phyloP scores from a whole-genome alignment of 768 basidiomycete genomes.

The Boletus eberwhitei region DNA sequence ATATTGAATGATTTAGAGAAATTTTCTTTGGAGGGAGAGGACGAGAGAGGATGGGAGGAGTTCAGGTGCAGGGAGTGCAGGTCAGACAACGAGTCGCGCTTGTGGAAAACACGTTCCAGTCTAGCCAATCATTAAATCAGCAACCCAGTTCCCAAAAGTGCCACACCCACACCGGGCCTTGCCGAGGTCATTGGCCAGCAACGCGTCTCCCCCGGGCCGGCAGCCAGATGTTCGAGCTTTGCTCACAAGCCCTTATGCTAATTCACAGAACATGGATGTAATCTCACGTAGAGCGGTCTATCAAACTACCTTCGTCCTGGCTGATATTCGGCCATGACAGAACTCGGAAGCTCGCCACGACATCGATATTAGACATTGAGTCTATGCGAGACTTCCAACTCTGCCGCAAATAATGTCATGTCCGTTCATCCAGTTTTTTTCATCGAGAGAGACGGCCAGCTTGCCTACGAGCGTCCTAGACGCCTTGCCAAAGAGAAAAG shows the following conservation, averaged over 20 bases:
- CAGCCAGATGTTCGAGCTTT: not conserved
- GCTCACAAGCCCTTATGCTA: not conserved
- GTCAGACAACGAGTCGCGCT: constrained; percentile 3
- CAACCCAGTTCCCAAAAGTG: not conserved
- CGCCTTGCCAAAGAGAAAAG: constrained; percentile 19
- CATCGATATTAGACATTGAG: not conserved
- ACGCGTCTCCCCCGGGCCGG: not conserved
- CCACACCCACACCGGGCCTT: not conserved
- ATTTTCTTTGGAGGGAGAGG: not conserved
- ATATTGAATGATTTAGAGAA: constrained; percentile 1
- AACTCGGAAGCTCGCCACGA: not conserved
- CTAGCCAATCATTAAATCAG: not conserved
- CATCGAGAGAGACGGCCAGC: constrained; percentile 14
- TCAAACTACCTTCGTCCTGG: not conserved
- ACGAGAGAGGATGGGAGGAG: not conserved
- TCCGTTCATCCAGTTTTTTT: constrained; percentile 16
- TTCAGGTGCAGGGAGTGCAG: not conserved
- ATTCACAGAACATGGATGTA: too few relatives aligned
- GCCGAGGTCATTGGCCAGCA: not conserved
- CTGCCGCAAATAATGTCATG: constrained; percentile 4
- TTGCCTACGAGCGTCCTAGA: constrained; percentile 24
- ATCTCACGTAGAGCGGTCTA: not conserved
- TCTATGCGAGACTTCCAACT: not conserved
- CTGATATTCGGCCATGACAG: not conserved
- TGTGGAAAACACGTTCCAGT: not conserved